Evolutionary conservation across 192 early-diverging fungal species (phyloP).

Genomic region (Coemansia furcata): DNA sequence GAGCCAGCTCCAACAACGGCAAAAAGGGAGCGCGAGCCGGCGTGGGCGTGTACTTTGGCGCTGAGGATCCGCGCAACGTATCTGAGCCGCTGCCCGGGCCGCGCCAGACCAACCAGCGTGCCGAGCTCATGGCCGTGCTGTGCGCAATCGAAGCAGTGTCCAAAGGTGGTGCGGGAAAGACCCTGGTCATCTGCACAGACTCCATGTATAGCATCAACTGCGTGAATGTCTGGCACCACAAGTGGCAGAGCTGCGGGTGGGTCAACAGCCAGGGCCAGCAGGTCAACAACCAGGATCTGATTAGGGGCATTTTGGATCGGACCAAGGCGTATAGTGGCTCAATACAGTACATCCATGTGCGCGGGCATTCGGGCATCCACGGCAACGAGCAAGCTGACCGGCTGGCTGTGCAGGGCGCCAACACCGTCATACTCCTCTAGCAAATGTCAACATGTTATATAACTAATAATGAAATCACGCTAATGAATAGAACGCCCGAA

Average conservation of each 20-base stretch:
- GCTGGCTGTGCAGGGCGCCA: too few species aligned
- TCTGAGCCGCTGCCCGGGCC: constrained; percentile 55
- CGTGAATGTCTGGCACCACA: constrained; percentile 65
- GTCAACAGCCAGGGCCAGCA: constrained; percentile 46
- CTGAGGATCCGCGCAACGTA: constrained; percentile 65
- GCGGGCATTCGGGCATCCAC: too few species aligned
- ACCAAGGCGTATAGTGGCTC: constrained; percentile 18
- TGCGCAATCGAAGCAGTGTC: constrained; percentile 51
- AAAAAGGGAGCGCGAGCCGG: constrained; percentile 64
- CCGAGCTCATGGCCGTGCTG: constrained; percentile 64
- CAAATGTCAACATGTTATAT: too few species aligned
- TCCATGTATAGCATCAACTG: constrained; percentile 74
- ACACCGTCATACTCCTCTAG: too few species aligned
- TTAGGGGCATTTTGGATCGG: constrained; percentile 52
- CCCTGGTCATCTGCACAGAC: constrained; percentile 71
- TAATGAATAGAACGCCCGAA: too few species aligned
- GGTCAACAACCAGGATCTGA: constrained; percentile 81
- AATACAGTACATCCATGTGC: too few species aligned
- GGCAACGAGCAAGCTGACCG: too few species aligned
- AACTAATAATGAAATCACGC: too few species aligned
- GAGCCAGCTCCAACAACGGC: constrained; percentile 76
- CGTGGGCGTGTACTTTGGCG: constrained; percentile 81
- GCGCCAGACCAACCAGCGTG: constrained; percentile 72
- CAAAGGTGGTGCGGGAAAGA: background rate
- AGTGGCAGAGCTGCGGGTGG: constrained; percentile 76